Evolutionary conservation across 2,329 filamentous ascomycete species (phyloP).

Genomic region (Beauveria sp.): DNA sequence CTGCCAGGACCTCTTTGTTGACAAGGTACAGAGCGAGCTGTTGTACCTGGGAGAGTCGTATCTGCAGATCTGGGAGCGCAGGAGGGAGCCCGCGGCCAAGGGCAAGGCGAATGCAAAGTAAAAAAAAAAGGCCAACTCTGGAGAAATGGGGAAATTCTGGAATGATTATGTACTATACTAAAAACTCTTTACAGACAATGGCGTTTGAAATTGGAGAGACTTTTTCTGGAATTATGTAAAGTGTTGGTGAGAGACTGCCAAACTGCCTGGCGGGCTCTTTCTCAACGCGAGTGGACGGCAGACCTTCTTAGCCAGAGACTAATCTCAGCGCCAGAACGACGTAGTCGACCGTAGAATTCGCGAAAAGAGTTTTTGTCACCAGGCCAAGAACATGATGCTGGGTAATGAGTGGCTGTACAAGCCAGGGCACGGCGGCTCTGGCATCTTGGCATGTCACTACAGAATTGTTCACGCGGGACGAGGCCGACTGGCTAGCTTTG

Average conservation of each 20-base stretch:
- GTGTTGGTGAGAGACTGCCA: too few species aligned
- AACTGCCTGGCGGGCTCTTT: neutral
- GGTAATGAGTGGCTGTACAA: too few species aligned
- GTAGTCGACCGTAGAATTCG: too few species aligned
- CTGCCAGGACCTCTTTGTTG: slow-evolving; percentile 88
- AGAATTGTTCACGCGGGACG: neutral
- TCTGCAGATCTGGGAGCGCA: slow-evolving; percentile 90
- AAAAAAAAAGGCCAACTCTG: too few species aligned
- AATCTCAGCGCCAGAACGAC: too few species aligned
- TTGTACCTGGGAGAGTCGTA: slow-evolving; percentile 91
- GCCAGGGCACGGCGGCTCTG: too few species aligned
- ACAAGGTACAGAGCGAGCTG: slow-evolving; percentile 80
- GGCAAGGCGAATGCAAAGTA: slow-evolving; percentile 23
- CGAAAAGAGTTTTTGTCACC: too few species aligned
- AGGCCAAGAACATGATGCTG: too few species aligned
- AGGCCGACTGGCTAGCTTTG: neutral
- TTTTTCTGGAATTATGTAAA: neutral
- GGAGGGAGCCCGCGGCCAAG: slow-evolving; percentile 43
- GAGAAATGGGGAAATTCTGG: too few species aligned
- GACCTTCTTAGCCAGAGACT: too few species aligned
- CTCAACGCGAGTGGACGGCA: too few species aligned
- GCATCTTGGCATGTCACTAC: too few species aligned
- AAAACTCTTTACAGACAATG: neutral
- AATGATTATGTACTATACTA: neutral
- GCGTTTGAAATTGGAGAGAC: neutral